Conservation (phyloP, 2,329 filamentous ascomycete species). For the Trichoderma cornu-damae region DNA sequence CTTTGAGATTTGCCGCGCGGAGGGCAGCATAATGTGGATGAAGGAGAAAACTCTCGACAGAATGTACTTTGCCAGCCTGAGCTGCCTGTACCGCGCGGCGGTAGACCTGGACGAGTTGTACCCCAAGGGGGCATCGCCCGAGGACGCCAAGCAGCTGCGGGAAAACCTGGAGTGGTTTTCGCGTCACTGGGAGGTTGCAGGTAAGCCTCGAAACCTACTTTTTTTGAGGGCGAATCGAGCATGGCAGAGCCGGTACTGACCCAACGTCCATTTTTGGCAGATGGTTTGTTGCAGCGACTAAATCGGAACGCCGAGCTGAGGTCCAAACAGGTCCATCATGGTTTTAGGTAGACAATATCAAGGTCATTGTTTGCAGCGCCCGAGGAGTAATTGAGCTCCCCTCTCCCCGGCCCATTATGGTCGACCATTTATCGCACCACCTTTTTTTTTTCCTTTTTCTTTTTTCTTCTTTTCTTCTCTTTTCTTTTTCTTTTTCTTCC, state of each 20-base stretch:
- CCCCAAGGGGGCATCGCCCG: background rate
- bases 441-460: too few relatives aligned
- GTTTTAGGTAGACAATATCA: background rate
- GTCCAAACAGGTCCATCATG: background rate
- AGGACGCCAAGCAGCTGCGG: background rate
- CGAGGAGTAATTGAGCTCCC: too few relatives aligned
- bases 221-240: background rate
- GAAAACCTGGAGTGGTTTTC: constrained; percentile 6
- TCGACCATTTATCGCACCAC: too few relatives aligned
- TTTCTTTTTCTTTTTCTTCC: too few relatives aligned
- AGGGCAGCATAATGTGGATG: background rate
- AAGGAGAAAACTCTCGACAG: background rate
- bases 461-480: too few relatives aligned
- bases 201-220: background rate
- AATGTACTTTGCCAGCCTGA: background rate
- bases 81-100: constrained; percentile 10
- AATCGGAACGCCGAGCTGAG: background rate
- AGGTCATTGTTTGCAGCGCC: background rate
- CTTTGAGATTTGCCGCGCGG: constrained; percentile 12
- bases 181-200: background rate
- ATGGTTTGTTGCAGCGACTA: background rate
- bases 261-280: background rate
- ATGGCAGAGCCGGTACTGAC: background rate
- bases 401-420: too few relatives aligned
- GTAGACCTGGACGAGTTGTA: constrained; percentile 1